Evolutionary conservation across 495 filamentous ascomycete species (phyloP).

Genomic region (Jackrogersella minutella): DNA sequence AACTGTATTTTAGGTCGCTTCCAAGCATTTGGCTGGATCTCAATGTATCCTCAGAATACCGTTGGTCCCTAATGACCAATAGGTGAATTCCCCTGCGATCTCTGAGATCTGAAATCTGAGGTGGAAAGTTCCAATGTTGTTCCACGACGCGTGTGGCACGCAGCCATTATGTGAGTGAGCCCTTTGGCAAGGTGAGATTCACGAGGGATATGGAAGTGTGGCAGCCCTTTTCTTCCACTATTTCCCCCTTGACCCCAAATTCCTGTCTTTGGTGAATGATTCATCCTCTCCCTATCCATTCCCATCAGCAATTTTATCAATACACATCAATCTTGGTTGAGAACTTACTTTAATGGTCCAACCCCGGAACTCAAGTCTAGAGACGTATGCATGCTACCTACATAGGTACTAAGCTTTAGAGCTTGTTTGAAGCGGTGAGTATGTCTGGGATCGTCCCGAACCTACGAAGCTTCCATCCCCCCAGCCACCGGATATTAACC

Average conservation of each 20-base stretch:
- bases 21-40: neutral
- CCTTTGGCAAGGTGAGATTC: slow-evolving; percentile 4
- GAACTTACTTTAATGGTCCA: neutral
- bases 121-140: neutral
- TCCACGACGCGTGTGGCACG: slow-evolving; percentile 15
- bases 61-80: neutral
- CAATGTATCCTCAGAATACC: neutral
- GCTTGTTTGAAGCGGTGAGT: neutral
- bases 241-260: slow-evolving; percentile 6
- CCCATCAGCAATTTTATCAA: neutral
- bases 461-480: neutral
- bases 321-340: neutral
- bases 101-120: neutral
- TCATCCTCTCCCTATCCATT: neutral
- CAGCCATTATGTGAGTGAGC: slow-evolving; percentile 1
- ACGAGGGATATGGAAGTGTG: slow-evolving; percentile 21
- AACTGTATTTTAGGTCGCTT: neutral
- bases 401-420: neutral
- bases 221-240: neutral
- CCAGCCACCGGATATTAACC: neutral
- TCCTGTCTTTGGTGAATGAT: slow-evolving; percentile 12
- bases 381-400: neutral
- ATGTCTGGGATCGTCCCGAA: neutral
- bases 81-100: slow-evolving; percentile 9
- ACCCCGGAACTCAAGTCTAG: neutral